phyloP scores from a whole-genome alignment of 345 rosid species.

The Populus davidiana region DNA sequence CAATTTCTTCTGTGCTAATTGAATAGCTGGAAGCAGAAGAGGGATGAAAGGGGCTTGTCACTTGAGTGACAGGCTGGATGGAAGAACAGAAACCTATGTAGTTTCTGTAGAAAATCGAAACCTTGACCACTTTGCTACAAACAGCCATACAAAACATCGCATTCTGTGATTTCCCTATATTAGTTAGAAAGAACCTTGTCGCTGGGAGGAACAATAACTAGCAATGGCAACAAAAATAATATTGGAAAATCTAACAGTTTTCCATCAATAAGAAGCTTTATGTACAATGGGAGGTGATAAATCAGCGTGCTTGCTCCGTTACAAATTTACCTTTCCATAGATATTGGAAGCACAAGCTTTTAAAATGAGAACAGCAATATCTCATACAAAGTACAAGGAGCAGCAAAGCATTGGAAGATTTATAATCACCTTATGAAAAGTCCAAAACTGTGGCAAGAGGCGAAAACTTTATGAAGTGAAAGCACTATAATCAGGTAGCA shows the following conservation, averaged over 20 bases:
- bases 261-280: conserved; percentile 2
- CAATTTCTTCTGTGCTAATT: not conserved
- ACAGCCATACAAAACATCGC: not conserved
- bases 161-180: not conserved
- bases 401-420: conserved; percentile 7
- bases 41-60: not conserved
- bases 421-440: conserved; percentile 18
- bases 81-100: not conserved
- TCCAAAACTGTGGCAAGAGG: not conserved
- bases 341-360: conserved; percentile 4
- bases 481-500: conserved; percentile 10
- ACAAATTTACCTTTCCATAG: conserved; percentile 14
- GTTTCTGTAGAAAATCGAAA: not conserved
- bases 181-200: not conserved
- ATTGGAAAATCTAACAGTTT: not conserved
- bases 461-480: not conserved
- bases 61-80: not conserved
- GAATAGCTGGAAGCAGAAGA: not conserved
- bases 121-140: not conserved
- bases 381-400: conserved; percentile 7
- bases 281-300: conserved; percentile 13
- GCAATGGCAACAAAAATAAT: not conserved
- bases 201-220: not conserved
- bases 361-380: conserved; percentile 1
- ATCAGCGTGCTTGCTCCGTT: conserved; percentile 10